Conservation (phyloP, 2,329 filamentous ascomycete genomes). For the Microsporum ferrugineum region DNA sequence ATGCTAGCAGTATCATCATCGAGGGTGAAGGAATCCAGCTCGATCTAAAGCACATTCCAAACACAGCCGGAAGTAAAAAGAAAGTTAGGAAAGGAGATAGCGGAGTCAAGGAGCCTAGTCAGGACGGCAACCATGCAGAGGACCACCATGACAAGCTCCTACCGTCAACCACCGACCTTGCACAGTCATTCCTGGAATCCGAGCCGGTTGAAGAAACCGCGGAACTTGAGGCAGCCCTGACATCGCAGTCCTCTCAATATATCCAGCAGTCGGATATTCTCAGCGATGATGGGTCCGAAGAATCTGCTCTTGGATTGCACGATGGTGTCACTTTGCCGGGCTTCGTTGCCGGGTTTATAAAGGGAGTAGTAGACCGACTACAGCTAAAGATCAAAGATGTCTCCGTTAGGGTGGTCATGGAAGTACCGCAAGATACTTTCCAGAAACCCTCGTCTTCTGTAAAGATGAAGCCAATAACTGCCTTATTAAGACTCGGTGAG, state of each 20-base stretch:
- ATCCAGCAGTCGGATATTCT: slow-evolving; percentile 40
- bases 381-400: slow-evolving; percentile 44
- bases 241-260: slow-evolving; percentile 40
- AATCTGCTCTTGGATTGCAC: slow-evolving; percentile 42
- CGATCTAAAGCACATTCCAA: slow-evolving; percentile 46
- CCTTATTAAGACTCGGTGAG: slow-evolving; percentile 26
- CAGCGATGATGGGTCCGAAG: slow-evolving; percentile 40
- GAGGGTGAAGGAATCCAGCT: slow-evolving; percentile 74
- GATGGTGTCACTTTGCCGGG: slow-evolving; percentile 45
- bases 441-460: slow-evolving; percentile 26
- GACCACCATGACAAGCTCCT: slow-evolving; percentile 21
- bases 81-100: slow-evolving; percentile 13
- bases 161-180: slow-evolving; percentile 48
- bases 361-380: slow-evolving; percentile 47
- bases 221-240: slow-evolving; percentile 47
- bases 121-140: slow-evolving; percentile 17
- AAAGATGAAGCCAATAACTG: slow-evolving; percentile 28
- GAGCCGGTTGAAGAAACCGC: slow-evolving; percentile 47
- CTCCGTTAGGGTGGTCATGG: slow-evolving; percentile 41
- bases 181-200: slow-evolving; percentile 48
- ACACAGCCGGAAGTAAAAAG: slow-evolving; percentile 8
- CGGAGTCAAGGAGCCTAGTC: slow-evolving; percentile 20
- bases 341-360: slow-evolving; percentile 49
- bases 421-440: slow-evolving; percentile 31
- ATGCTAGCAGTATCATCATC: slow-evolving; percentile 68